Evolutionary conservation across 441 rosid species (phyloP).

Genomic region (Dalechampia spathulata): DNA sequence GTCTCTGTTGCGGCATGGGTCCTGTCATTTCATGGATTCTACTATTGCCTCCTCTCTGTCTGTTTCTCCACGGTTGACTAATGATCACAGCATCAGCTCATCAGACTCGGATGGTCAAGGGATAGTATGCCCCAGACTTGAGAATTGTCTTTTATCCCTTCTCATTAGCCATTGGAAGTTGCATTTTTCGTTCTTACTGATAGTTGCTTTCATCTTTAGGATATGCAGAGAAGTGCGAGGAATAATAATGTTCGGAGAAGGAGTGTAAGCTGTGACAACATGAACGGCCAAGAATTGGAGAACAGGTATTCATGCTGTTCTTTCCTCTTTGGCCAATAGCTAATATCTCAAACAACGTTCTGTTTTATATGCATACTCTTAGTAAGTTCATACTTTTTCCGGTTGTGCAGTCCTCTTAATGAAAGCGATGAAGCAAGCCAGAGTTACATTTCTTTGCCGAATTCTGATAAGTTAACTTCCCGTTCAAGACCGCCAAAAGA

Average conservation of each 20-base stretch:
- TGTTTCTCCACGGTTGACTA: constrained; percentile 21
- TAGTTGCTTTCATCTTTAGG: constrained; percentile 17
- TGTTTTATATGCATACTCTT: background rate
- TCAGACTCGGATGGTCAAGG: constrained; percentile 36
- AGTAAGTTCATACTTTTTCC: background rate
- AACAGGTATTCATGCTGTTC: constrained; percentile 22
- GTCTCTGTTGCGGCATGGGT: constrained; percentile 25
- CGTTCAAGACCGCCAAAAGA: constrained; percentile 55
- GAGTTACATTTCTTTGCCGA: constrained; percentile 37
- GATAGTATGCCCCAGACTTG: constrained; percentile 15
- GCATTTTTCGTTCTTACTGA: constrained; percentile 5
- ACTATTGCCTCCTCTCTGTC: constrained; percentile 25
- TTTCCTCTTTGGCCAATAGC: background rate
- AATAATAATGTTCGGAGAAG: constrained; percentile 11
- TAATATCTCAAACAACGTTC: background rate
- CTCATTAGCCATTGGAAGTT: background rate
- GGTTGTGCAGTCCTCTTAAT: constrained; percentile 25
- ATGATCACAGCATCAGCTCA: constrained; percentile 30
- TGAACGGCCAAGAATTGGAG: constrained; percentile 24
- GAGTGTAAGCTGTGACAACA: constrained; percentile 29
- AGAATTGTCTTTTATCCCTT: background rate
- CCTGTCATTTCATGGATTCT: constrained; percentile 25
- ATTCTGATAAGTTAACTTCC: constrained; percentile 37
- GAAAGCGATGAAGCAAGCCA: constrained; percentile 44
- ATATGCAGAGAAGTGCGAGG: constrained; percentile 18